Evolutionary conservation across 2,329 filamentous ascomycete genomes (phyloP).

Genomic region (Fusarium abutilonis): DNA sequence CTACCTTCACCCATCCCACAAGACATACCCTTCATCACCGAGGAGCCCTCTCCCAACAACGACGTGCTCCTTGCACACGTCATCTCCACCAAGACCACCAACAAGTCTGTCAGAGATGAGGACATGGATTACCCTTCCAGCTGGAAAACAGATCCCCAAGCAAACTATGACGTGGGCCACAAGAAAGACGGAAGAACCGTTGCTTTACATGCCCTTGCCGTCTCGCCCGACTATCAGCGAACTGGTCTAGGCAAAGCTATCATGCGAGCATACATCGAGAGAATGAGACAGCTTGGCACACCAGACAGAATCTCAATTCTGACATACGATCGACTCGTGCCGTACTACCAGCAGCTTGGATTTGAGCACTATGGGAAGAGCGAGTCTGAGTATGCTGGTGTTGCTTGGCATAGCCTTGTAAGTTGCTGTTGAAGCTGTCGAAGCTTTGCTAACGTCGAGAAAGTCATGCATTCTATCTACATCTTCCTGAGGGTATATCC

Average conservation of each 20-base stretch:
- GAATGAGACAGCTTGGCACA: slow-evolving; percentile 27
- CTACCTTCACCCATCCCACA: slow-evolving; percentile 8
- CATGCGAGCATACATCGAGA: slow-evolving; percentile 36
- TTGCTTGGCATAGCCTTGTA: slow-evolving; percentile 48
- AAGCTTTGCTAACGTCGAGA: not conserved
- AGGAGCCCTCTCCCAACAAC: slow-evolving; percentile 1
- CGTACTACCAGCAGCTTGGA: slow-evolving; percentile 47
- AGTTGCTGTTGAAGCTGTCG: not conserved
- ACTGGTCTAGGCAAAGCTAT: slow-evolving; percentile 44
- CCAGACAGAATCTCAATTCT: slow-evolving; percentile 46
- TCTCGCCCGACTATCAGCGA: slow-evolving; percentile 40
- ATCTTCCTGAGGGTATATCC: not conserved
- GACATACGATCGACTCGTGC: slow-evolving; percentile 46
- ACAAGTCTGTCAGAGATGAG: slow-evolving; percentile 36
- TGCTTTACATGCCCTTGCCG: slow-evolving; percentile 46
- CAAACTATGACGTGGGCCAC: slow-evolving; percentile 35
- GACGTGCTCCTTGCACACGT: slow-evolving; percentile 43
- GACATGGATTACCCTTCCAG: slow-evolving; percentile 44
- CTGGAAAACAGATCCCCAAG: slow-evolving; percentile 40
- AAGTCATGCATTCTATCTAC: slow-evolving; percentile 21
- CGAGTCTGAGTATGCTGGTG: slow-evolving; percentile 44
- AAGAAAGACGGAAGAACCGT: slow-evolving; percentile 42
- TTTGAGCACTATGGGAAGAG: slow-evolving; percentile 48
- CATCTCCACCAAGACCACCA: slow-evolving; percentile 43
- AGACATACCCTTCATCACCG: slow-evolving; percentile 22